Base-by-base conservation (phyloP, 805 yeast genomes). In the Lipomyces orientalis region DNA sequence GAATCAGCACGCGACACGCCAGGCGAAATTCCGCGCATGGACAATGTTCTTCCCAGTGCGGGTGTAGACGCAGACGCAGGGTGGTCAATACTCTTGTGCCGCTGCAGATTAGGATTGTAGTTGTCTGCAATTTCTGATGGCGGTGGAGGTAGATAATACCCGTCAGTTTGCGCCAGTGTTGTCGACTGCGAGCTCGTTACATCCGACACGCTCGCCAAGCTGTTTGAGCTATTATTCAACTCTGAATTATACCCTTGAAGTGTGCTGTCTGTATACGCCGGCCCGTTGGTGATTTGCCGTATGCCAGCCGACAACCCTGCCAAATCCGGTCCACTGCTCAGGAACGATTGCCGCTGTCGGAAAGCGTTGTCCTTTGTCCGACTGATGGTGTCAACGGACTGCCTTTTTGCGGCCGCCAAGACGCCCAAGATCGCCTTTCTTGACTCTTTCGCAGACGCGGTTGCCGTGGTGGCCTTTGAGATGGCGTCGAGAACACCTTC, bases 401-500 rank as follows among this genome's bases (percentile, higher is more conserved):
- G 66, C n/a, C 59, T 56, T 61, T 68, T 68, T 22, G 71, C 71
- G 22, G 71, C 70, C 1, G 71, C 69, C 46, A 68, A 39, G 2
- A 68, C 70, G 31, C 60, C 61, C 56, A 68, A 22, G 25, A 68
- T 65, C 56, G 70, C 71, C 35, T 65, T 68, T 31, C 71, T 65
- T 10, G 69, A 62, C 37, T 68, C 71, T 33, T 66, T 64, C 6
- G 64, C 65, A 5, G 55, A 33, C 31, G 64, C 25, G 8, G 64
- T 9, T 9, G 64, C 66, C 16, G 56, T 55, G 22, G 70, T 60
- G 4, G 71, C 71, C 51, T 68, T 68, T 8, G 71, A 55, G n/a
- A 68, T 60, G n/a, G 70, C 71, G n/a, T 68, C 71, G 3, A 67
- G 59, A 19, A 68, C 62, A 25, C 66, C 66, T 29, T 68, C 71